These are phyloP conservation scores for Chaetomidium leptoderma DNA, from an alignment of 495 filamentous ascomycete genomes.

Conservation along the genomic window DNA sequence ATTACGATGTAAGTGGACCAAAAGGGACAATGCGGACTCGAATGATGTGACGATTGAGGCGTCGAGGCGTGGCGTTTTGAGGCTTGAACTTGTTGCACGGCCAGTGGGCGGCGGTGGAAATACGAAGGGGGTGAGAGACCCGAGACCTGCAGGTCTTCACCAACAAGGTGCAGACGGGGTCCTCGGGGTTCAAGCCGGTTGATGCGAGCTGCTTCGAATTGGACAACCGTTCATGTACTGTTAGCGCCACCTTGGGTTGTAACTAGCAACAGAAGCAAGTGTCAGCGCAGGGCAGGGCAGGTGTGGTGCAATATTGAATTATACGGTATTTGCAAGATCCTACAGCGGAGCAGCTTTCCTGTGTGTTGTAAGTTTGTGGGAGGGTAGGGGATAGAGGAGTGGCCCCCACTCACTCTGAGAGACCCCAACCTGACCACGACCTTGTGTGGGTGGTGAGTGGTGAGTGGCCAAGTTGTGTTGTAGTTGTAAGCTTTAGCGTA, in stretches of 20 bases:
- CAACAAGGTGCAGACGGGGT: not conserved
- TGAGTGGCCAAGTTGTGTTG: not conserved
- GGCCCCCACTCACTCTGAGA: too few species aligned
- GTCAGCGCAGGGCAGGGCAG: too few species aligned
- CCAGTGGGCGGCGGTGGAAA: not conserved
- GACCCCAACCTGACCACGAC: not conserved
- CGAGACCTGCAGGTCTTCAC: slow-evolving; percentile 6
- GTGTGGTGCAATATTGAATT: too few species aligned
- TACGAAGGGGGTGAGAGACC: not conserved
- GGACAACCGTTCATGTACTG: too few species aligned
- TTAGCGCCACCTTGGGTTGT: too few species aligned
- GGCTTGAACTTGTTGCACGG: slow-evolving; percentile 1
- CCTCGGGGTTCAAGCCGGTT: not conserved
- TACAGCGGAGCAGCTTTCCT: too few species aligned
- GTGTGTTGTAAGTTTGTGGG: too few species aligned
- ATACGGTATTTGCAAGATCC: too few species aligned
- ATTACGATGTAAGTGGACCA: slow-evolving; percentile 11
- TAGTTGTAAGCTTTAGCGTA: too few species aligned
- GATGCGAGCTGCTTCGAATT: not conserved
- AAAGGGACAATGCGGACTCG: slow-evolving; percentile 3
- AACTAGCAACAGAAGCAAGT: too few species aligned
- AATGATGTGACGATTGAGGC: slow-evolving; percentile 1
- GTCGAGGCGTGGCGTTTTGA: slow-evolving; percentile 7
- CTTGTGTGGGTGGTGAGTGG: not conserved
- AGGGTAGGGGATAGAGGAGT: too few species aligned